Conservation (phyloP, 306 rosid species). For the Gastrolobium bilobum region DNA sequence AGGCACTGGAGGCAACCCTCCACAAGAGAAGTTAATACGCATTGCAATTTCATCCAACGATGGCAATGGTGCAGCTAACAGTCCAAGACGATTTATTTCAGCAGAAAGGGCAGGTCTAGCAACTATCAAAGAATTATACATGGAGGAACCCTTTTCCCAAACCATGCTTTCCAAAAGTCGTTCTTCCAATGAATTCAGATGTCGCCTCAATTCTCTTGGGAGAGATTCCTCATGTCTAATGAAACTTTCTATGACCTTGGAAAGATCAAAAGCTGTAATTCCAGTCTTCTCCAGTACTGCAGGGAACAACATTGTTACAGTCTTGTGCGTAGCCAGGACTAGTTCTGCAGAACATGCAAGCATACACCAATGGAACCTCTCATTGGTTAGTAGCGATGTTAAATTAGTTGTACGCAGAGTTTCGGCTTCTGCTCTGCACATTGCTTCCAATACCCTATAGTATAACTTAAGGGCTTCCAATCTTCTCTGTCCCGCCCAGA, state of each 20-base stretch:
- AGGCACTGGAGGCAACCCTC: slow-evolving; percentile 77
- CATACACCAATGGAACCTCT: slow-evolving; percentile 99
- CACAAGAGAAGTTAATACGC: slow-evolving; percentile 83
- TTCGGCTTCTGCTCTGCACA: slow-evolving; percentile 98
- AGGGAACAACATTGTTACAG: slow-evolving; percentile 98
- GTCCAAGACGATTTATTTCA: slow-evolving; percentile 83
- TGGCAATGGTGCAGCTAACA: slow-evolving; percentile 97
- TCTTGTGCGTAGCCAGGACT: slow-evolving; percentile 98
- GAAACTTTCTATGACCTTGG: slow-evolving; percentile 99
- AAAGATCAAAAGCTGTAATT: slow-evolving; percentile 97
- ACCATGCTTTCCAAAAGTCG: slow-evolving; percentile 99
- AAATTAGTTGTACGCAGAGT: slow-evolving; percentile 85
- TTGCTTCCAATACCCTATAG: slow-evolving; percentile 92
- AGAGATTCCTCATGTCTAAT: slow-evolving; percentile 98
- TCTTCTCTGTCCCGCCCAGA: slow-evolving; percentile 97
- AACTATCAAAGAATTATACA: slow-evolving; percentile 94
- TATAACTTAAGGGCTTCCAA: slow-evolving; percentile 91
- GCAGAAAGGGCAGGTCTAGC: slow-evolving; percentile 87
- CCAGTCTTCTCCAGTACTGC: slow-evolving; percentile 98
- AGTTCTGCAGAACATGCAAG: slow-evolving; percentile 97
- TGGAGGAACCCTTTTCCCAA: slow-evolving; percentile 99
- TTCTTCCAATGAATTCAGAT: slow-evolving; percentile 96
- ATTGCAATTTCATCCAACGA: slow-evolving; percentile 91
- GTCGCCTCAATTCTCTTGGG: slow-evolving; percentile 96
- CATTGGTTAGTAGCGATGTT: slow-evolving; percentile 92